Conservation (phyloP, 805 yeast species). For the Diddensiella santjacobensis region DNA sequence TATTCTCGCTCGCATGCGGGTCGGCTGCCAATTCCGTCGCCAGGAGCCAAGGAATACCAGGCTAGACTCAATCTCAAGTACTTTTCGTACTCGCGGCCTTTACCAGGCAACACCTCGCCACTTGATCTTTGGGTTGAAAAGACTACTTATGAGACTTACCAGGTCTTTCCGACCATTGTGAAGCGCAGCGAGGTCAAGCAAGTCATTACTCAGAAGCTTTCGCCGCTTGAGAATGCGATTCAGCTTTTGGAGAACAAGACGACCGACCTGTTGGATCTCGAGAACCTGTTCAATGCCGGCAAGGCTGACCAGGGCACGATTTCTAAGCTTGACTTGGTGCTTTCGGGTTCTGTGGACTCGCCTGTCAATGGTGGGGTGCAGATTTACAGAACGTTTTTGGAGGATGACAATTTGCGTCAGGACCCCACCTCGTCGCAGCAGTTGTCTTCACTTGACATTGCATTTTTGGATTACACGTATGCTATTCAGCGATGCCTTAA, state of each 20-base stretch:
- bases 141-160: conserved; percentile 66
- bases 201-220: conserved; percentile 49
- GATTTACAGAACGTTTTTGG: conserved; percentile 68
- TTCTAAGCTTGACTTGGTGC: conserved; percentile 26
- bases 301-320: conserved; percentile 38
- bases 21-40: conserved; percentile 14
- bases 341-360: conserved; percentile 76
- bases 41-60: conserved; percentile 67
- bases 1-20: conserved; percentile 35
- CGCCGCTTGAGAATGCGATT: conserved; percentile 84
- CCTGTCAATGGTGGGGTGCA: conserved; percentile 93
- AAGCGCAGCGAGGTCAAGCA: conserved; percentile 69
- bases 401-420: conserved; percentile 28
- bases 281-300: conserved; percentile 37
- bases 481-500: conserved; percentile 61
- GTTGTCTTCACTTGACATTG: conserved; percentile 36
- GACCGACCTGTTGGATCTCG: conserved; percentile 66
- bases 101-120: conserved; percentile 70
- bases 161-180: conserved; percentile 84
- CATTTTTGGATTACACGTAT: conserved; percentile 66
- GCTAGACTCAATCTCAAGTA: conserved; percentile 68
- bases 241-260: conserved; percentile 63
- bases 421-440: conserved; percentile 27
- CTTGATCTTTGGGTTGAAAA: conserved; percentile 87
- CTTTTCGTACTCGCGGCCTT: conserved; percentile 64